Evolutionary conservation across 345 rosid genomes (phyloP).

Genomic region (Hibiscus tridactylites): DNA sequence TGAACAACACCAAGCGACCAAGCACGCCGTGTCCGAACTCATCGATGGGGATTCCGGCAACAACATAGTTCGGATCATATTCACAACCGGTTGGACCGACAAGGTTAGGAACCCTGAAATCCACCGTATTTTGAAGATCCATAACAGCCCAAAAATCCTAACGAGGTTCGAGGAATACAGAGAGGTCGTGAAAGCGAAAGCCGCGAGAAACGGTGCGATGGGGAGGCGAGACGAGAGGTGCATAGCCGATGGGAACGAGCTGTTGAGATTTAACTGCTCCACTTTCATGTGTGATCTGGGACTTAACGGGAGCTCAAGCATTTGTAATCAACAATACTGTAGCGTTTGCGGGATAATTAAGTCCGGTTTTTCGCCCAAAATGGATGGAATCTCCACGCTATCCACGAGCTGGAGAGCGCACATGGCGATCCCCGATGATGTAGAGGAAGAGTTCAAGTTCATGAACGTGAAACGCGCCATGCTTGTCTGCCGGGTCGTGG

Average conservation of each 20-base stretch:
- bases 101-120: slow-evolving; percentile 39
- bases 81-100: slow-evolving; percentile 73
- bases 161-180: slow-evolving; percentile 84
- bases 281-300: slow-evolving; percentile 82
- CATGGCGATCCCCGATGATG: slow-evolving; percentile 68
- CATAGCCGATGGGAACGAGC: slow-evolving; percentile 91
- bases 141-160: slow-evolving; percentile 61
- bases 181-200: slow-evolving; percentile 73
- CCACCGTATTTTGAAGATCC: slow-evolving; percentile 70
- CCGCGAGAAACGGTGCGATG: slow-evolving; percentile 33
- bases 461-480: slow-evolving; percentile 91
- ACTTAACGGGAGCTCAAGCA: slow-evolving; percentile 34
- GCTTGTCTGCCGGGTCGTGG: slow-evolving; percentile 83
- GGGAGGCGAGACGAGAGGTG: slow-evolving; percentile 66
- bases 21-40: slow-evolving; percentile 76
- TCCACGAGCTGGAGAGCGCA: slow-evolving; percentile 82
- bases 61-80: slow-evolving; percentile 78
- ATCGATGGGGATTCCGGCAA: slow-evolving; percentile 69
- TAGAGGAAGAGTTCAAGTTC: slow-evolving; percentile 78
- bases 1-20: slow-evolving; percentile 62
- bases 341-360: slow-evolving; percentile 77
- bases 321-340: slow-evolving; percentile 72
- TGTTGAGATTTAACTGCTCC: slow-evolving; percentile 78
- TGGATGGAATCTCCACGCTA: slow-evolving; percentile 76
- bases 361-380: slow-evolving; percentile 76